Percentiles rank a stretch among this genome's conserved stretches.
phyloP scores from a whole-genome alignment of 768 basidiomycete species.

The Coprinellus micaceus region DNA sequence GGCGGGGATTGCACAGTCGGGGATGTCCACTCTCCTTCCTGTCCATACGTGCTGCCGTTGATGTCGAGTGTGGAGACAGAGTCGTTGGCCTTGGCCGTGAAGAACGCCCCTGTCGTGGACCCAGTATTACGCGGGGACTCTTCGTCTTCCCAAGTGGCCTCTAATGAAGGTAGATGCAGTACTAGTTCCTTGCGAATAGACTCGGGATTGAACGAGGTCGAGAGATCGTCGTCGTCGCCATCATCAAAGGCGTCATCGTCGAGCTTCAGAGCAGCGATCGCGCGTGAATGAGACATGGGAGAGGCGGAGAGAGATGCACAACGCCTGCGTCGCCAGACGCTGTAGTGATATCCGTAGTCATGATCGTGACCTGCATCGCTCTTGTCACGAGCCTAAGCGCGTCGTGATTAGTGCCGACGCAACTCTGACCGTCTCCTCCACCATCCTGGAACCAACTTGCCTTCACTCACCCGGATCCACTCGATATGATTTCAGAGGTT shows the following conservation, averaged over 20 bases:
- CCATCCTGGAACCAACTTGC: not conserved
- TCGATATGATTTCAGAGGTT: conserved; percentile 80
- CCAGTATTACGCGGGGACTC: conserved; percentile 22
- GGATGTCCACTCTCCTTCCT: conserved; percentile 16
- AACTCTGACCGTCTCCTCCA: not conserved
- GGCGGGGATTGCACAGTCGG: conserved; percentile 21
- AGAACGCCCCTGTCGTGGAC: conserved; percentile 33
- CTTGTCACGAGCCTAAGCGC: conserved; percentile 5
- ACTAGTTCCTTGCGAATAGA: conserved; percentile 62
- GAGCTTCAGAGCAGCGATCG: conserved; percentile 34
- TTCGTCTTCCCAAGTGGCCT: conserved; percentile 31
- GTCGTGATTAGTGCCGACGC: not conserved
- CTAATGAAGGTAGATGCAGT: conserved; percentile 35
- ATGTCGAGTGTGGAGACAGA: conserved; percentile 62
- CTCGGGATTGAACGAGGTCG: conserved; percentile 54
- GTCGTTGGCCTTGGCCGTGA: conserved; percentile 27
- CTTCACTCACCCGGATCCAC: not conserved
- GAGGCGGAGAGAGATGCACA: not conserved
- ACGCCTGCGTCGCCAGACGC: not conserved
- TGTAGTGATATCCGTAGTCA: not conserved
- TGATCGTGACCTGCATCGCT: not conserved
- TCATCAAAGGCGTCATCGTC: conserved; percentile 71
- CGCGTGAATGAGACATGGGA: conserved; percentile 14
- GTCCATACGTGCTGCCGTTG: conserved; percentile 13
- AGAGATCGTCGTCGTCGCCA: conserved; percentile 43